Percentiles rank a stretch among this genome's conserved stretches.
Conservation (phyloP, 2,329 filamentous ascomycete genomes). For the Aspergillus uvarum region DNA sequence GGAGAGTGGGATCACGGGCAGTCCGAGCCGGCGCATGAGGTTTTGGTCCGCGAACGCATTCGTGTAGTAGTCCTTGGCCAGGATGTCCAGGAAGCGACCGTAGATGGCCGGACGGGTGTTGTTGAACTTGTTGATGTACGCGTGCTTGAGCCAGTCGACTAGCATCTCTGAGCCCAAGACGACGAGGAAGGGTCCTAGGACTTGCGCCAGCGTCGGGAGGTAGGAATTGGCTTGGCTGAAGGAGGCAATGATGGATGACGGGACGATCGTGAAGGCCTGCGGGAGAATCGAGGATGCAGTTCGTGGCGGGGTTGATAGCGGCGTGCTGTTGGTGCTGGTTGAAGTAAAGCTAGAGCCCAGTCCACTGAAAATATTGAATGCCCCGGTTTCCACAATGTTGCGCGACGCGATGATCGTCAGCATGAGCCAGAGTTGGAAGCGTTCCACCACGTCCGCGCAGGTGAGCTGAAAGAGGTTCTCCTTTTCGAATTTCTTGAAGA, state of each 20-base stretch:
- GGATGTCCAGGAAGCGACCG: slow-evolving; percentile 81
- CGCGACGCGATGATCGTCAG: slow-evolving; percentile 92
- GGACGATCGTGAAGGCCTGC: slow-evolving; percentile 76
- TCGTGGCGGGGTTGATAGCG: slow-evolving; percentile 57
- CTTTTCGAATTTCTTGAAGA: slow-evolving; percentile 98
- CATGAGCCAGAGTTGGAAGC: slow-evolving; percentile 98
- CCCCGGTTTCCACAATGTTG: slow-evolving; percentile 93
- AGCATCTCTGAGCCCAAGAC: slow-evolving; percentile 96
- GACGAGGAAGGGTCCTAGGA: slow-evolving; percentile 87
- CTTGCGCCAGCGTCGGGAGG: slow-evolving; percentile 62
- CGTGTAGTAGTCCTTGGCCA: slow-evolving; percentile 97
- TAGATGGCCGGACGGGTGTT: slow-evolving; percentile 92
- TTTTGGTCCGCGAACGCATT: slow-evolving; percentile 92
- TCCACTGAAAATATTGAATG: slow-evolving; percentile 59
- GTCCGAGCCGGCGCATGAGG: slow-evolving; percentile 80
- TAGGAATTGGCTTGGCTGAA: slow-evolving; percentile 46
- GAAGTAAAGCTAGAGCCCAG: slow-evolving; percentile 37
- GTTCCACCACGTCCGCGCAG: slow-evolving; percentile 93
- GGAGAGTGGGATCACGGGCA: slow-evolving; percentile 88
- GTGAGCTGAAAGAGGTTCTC: slow-evolving; percentile 96
- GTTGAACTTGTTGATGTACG: slow-evolving; percentile 98
- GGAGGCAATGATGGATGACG: slow-evolving; percentile 56
- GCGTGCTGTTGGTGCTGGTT: slow-evolving; percentile 48
- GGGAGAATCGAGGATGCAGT: slow-evolving; percentile 72
- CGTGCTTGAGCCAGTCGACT: slow-evolving; percentile 95